These are phyloP conservation scores for Orbilia quercus DNA, from an alignment of 2,329 filamentous ascomycete genomes.

Conservation along the genomic window DNA sequence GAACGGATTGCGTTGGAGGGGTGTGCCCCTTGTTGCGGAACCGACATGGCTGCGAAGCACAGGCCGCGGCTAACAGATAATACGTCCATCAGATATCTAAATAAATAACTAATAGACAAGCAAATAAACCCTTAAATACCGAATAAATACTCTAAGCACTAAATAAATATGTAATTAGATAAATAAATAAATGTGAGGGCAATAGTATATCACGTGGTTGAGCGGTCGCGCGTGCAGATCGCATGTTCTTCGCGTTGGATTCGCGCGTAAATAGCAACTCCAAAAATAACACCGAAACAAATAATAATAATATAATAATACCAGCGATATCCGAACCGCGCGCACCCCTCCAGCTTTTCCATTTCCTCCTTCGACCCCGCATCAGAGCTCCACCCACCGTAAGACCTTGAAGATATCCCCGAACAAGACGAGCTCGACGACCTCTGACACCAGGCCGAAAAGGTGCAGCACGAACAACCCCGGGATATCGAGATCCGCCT, in stretches of 20 bases:
- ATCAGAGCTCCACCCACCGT: conserved; percentile 27
- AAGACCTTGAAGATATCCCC: conserved; percentile 49
- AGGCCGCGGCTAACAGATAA: conserved; percentile 28
- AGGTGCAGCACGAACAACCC: conserved; percentile 10
- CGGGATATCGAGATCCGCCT: conserved; percentile 10
- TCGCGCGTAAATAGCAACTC: conserved; percentile 32
- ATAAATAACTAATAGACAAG: no score
- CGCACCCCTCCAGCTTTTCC: conserved; percentile 37
- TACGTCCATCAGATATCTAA: no score
- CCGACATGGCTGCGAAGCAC: conserved; percentile 6
- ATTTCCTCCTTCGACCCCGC: conserved; percentile 42
- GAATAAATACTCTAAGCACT: background rate
- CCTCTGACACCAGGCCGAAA: conserved; percentile 6
- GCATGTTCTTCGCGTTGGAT: conserved; percentile 39
- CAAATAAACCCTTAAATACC: background rate
- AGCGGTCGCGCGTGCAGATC: no score
- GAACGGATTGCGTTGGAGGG: conserved; percentile 44
- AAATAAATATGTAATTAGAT: no score
- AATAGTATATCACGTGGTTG: no score
- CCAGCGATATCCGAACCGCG: background rate
- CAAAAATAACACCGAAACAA: background rate
- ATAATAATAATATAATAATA: no score
- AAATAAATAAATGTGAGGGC: no score
- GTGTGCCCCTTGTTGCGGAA: conserved; percentile 46
- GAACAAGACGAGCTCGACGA: conserved; percentile 44